Evolutionary conservation across 345 rosid species (phyloP).

Genomic region (Arabidopsis thaliana): DNA sequence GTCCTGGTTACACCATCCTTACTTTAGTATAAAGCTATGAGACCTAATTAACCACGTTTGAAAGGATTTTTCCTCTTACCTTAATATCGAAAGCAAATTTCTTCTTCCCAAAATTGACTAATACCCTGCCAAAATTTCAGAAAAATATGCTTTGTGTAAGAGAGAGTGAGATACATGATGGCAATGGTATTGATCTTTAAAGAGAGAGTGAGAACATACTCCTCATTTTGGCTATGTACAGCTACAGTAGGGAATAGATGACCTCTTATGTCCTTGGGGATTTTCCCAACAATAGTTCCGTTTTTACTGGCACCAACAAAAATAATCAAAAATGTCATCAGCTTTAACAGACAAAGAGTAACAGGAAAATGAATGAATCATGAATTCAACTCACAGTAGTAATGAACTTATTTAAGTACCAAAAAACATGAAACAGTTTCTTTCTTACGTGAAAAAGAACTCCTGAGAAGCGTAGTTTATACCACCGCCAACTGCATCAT

Average conservation of each 20-base stretch:
- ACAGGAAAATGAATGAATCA: conserved; percentile 1
- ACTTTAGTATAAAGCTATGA: not conserved
- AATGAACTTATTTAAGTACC: conserved; percentile 12
- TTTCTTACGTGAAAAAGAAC: conserved; percentile 94
- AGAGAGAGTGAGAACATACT: conserved; percentile 61
- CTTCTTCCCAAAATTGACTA: conserved; percentile 83
- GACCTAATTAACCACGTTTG: not conserved
- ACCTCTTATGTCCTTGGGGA: conserved; percentile 69
- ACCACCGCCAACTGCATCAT: conserved; percentile 92
- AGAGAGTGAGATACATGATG: conserved; percentile 10
- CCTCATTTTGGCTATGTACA: conserved; percentile 96
- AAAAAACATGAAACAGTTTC: conserved; percentile 27
- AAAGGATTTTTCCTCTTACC: conserved; percentile 50
- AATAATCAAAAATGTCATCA: conserved; percentile 28
- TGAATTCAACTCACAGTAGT: not conserved
- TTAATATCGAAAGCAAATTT: conserved; percentile 80
- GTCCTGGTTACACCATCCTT: conserved; percentile 14
- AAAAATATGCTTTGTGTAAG: conserved; percentile 28
- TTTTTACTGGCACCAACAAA: conserved; percentile 72
- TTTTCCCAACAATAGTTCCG: conserved; percentile 70
- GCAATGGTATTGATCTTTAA: conserved; percentile 3
- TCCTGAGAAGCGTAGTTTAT: conserved; percentile 85
- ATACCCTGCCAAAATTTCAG: conserved; percentile 59
- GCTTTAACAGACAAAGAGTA: conserved; percentile 15
- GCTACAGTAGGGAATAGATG: conserved; percentile 86